Base-by-base conservation (phyloP, 257 asterid genomes). In the Scutellaria baicalensis region DNA sequence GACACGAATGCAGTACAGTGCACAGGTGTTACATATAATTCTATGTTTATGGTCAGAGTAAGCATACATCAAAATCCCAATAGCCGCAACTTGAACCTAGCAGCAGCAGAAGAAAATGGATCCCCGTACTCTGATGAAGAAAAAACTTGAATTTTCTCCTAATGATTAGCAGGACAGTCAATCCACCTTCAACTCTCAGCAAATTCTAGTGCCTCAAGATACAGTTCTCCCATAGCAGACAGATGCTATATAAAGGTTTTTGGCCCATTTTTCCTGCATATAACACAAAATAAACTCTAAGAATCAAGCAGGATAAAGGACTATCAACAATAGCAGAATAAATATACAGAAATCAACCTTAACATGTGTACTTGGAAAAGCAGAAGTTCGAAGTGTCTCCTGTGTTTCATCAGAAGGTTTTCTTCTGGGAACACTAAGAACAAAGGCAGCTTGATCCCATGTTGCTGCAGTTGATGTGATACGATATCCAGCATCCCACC, bases 241-340 rank as follows among this genome's bases (percentile, higher is more conserved):
- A 20, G 93, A 90, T n/a, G 96, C 93, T 64, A 90, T 79, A 76
- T 90, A 90, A 59, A 90, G 91, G 77, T 90, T 88, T 66, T 90
- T 90, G 5, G 84, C 84, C 96, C 96, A 90, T 78, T 88, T 90
- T 68, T 90, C 96, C 97, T 90, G 91, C 78, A 78, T 51, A 14
- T 11, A 66, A 45, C 16, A 64, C 52, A 51, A 54, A 18, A 38
- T 36, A 48, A 68, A 8, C 66, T 51, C 44, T 48, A 54, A 71
- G 61, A 58, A 66, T 33, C 70, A 59, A 73, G 17, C 61, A 48
- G 3, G 20, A 17, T 54, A 59, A 23, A 54, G 21, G 10, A 23
- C 10, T 6, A 33, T 3, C 9, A 36, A 11, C 65, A 59, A 36
- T 1, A 73, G 64, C n/a, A 45, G 23, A 31, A 57, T 20, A 43